A percentile compares a stretch with the other conserved stretches of the same genome.
Conservation (phyloP, 1,284 basidiomycete species). For the Xanthoconium separans region DNA sequence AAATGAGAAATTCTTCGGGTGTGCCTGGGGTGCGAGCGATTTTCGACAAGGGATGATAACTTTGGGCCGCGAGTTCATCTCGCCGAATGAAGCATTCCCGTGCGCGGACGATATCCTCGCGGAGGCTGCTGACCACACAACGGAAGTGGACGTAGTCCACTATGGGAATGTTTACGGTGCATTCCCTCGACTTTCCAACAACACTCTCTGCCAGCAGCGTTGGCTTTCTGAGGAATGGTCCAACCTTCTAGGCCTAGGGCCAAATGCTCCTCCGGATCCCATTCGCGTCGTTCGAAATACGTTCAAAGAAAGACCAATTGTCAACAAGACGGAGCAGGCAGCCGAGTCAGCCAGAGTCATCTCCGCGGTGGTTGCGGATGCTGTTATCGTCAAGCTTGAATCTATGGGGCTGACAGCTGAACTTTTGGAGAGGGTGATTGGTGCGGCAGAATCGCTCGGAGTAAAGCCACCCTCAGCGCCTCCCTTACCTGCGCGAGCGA, state of each 20-base stretch:
- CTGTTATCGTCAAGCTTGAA: neutral
- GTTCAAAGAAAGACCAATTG: neutral
- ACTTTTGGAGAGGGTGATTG: neutral
- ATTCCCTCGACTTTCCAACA: neutral
- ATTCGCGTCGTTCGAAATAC: neutral
- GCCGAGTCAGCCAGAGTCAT: neutral
- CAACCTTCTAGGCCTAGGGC: neutral
- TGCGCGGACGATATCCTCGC: neutral
- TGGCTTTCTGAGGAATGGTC: neutral
- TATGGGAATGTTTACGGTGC: neutral
- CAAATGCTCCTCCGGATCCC: neutral
- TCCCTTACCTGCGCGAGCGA: neutral
- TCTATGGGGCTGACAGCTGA: neutral
- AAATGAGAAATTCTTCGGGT: neutral
- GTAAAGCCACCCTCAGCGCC: neutral
- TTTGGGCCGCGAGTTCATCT: too few relatives aligned
- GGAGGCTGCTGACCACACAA: neutral
- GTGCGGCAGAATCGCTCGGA: neutral
- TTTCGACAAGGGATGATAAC: neutral
- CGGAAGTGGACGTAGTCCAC: neutral
- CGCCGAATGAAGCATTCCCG: neutral
- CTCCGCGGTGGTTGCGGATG: neutral
- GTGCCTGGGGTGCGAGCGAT: neutral
- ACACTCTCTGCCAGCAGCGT: neutral
- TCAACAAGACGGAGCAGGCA: neutral